Base-by-base conservation (phyloP, 495 filamentous ascomycete genomes). In the Penicillium arizonense region DNA sequence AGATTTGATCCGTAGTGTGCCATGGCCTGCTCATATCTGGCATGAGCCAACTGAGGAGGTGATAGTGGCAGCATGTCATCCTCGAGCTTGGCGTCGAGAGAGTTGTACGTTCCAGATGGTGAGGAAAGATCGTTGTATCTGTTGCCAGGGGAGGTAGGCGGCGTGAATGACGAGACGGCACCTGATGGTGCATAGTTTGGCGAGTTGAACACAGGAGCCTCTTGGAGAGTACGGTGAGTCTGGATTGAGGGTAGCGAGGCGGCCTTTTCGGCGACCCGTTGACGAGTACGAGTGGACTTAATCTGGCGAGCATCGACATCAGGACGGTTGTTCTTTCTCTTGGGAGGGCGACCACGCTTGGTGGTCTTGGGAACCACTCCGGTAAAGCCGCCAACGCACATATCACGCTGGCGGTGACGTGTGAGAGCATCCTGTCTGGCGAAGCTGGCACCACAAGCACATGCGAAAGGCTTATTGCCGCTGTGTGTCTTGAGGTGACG, bases 401-500 rank as follows among this genome's bases (percentile, higher is more conserved):
- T 94, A 28, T 91, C 93, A 8, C 94, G 83, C 67, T 97, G 94
- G 21, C 91, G 82, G 68, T 98, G 94, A 37, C 94, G 81, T 37
- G 94, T 97, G 30, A 98, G 77, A 46, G 94, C 94, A 73, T 98
- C 94, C 61, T 96, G 91, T 49, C 94, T 81, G 12, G 91, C 91
- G 64, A 97, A 97, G 44, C 84, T 87, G 61, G 89, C 91, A 40
- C 92, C 90, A 68, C 94, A 98, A 44, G 85, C 79, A 68, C 94
- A 98, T 24, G 86, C 85, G 58, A 96, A 94, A 3, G 94, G 90
- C 72, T 96, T 96, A 62, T 92, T 85, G 34, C 90, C 90, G 16
- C 86, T 91, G 70, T 98, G 94, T 48, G 97, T 97, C 73, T 96
- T 96, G 58, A 91, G 85, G 64, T 98, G 94, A 18, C 94, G 86